Base-by-base conservation (phyloP, 495 filamentous ascomycete species). In the Penicillium lagena region DNA sequence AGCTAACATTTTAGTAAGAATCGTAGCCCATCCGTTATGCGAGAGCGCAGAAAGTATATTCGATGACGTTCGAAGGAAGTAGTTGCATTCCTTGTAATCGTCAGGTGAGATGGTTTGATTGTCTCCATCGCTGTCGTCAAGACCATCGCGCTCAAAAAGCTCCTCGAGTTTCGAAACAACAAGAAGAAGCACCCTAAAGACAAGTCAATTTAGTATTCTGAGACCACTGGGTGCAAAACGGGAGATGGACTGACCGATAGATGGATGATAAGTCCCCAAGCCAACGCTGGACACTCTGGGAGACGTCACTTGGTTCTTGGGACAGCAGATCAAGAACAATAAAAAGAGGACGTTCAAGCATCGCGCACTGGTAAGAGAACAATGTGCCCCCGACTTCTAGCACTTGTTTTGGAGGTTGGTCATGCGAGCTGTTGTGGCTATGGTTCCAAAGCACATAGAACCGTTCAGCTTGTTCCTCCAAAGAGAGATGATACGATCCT, bases 341-440 rank as follows among this genome's bases (percentile, higher is more conserved):
- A 44, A 96, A 84, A 29, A 96, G 60, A 1, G 91, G 91, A 12
- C 89, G 78, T 7, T 86, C 83, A 36, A 97, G 74, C 70, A 96
- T 81, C 4, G 83, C 73, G 22, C 63, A 64, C 37, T 72, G 62
- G 31, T 70, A 73, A 14, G 56, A 59, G 40, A 56, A 62, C 29
- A 58, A 47, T 9, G 54, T 60, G 9, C 66, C 59, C n/a, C 54
- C 56, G 37, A 56, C 46, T 15, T 76, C 72, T 11, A 69, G 59
- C 9, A 79, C 60, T 32, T 79, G 75, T 30, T 68, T 68, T 12
- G 75, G 77, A 11, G 60, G 59, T 34, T 81, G 79, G 17, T 71
- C 71, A 46, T 73, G 47, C 51, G 66, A 78, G 36, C 85, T 81
- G 51, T 83, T 79, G 11, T 87, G 72, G 17, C 83, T 90, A 45